Base-by-base conservation (phyloP, 495 filamentous ascomycete genomes). In the Lasiosphaeria ovina region DNA sequence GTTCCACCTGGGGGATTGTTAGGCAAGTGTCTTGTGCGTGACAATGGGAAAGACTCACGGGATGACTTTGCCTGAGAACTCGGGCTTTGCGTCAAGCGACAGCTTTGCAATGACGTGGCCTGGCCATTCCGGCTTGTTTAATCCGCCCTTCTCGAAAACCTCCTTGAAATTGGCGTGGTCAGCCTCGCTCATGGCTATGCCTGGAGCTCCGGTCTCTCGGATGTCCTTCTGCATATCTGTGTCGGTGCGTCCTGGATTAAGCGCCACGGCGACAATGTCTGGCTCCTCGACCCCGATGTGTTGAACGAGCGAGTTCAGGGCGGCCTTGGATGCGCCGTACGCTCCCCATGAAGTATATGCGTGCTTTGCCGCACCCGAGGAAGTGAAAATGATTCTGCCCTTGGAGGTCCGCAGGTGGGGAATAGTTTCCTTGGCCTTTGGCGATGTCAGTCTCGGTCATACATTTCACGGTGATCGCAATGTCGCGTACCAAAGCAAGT, bases 191-290 rank as follows among this genome's bases (percentile, higher is more conserved):
- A 98, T 88, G 17, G 73, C 78, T 0, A 71, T 71, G 35, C 72
- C 74, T 3, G 42, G 17, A 12, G 33, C 70, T 66, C 93, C 90
- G 54, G 84, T 79, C 45, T 93, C 87, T 57, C 94, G 79, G 38
- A 98, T 79, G 51, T 88, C 84, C 51, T 83, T 82, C 72, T 97
- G 94, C 94, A 98, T 98, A 45, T 91, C 89, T 2, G 94, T 98
- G 69, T 97, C 89, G 33, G 94, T 86, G 59, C 91, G 87, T 6
- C 94, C 94, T 0, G 94, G 94, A 47, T 89, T 83, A 50, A 98
- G 77, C 2, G 81, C 65, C 3, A 98, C 70, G 7, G 81, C 82
- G 3, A 82, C 88, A 55, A 96, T 83, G 14, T 87, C 81, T 7
- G 89, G 85, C 72, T 97, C 94, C 64, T 98, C 94, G 8, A 78